phyloP scores from a whole-genome alignment of 2,329 filamentous ascomycete genomes.

The Alternaria longipes region DNA sequence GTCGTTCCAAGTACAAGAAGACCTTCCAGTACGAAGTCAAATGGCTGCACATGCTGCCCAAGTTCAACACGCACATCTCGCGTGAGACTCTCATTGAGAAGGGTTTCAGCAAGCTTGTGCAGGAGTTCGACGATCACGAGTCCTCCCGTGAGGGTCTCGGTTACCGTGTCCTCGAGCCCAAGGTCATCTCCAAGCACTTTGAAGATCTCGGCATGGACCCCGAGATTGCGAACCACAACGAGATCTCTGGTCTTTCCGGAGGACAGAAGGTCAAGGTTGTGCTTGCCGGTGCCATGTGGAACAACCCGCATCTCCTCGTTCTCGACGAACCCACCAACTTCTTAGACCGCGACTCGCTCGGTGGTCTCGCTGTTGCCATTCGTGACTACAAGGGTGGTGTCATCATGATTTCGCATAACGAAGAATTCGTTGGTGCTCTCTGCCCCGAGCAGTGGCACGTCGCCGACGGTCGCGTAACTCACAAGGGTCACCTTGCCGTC shows the following conservation, averaged over 20 bases:
- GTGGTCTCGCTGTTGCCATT: slow-evolving; percentile 95
- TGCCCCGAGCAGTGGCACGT: slow-evolving; percentile 98
- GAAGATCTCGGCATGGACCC: slow-evolving; percentile 95
- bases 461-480: slow-evolving; percentile 83
- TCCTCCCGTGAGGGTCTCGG: slow-evolving; percentile 97
- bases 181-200: slow-evolving; percentile 97
- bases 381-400: slow-evolving; percentile 98
- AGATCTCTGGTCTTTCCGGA: slow-evolving; percentile 94
- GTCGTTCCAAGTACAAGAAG: slow-evolving; percentile 99
- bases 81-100: slow-evolving; percentile 87
- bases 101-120: slow-evolving; percentile 91
- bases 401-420: slow-evolving; percentile 99
- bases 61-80: slow-evolving; percentile 91
- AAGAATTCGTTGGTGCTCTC: slow-evolving; percentile 95
- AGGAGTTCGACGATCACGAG: slow-evolving; percentile 99
- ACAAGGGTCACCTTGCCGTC: slow-evolving; percentile 80
- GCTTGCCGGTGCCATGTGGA: slow-evolving; percentile 96
- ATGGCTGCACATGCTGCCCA: slow-evolving; percentile 88
- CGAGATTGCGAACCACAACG: slow-evolving; percentile 98
- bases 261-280: slow-evolving; percentile 99
- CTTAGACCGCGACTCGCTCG: slow-evolving; percentile 96
- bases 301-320: slow-evolving; percentile 96
- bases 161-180: slow-evolving; percentile 91
- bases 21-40: slow-evolving; percentile 98
- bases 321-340: slow-evolving; percentile 99